phyloP scores from a whole-genome alignment of 2,329 filamentous ascomycete species.

The Colletotrichum liaoningense region DNA sequence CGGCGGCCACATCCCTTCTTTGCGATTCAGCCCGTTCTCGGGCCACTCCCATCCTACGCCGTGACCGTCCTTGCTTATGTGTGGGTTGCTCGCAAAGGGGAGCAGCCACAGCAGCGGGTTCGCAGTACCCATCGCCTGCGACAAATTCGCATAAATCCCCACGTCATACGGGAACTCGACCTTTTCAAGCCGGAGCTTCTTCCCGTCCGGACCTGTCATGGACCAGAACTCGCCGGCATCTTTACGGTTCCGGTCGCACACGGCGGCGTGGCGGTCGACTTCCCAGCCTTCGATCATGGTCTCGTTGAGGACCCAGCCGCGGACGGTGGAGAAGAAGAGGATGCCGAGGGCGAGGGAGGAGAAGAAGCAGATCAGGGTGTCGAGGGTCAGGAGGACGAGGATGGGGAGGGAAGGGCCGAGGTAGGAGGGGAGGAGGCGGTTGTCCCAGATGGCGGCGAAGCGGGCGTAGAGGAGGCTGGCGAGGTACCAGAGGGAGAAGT shows the following conservation, averaged over 20 bases:
- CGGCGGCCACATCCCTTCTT: slow-evolving; percentile 71
- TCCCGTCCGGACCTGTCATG: slow-evolving; percentile 50
- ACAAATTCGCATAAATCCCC: slow-evolving; percentile 79
- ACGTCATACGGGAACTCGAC: slow-evolving; percentile 88
- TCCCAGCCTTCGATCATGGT: slow-evolving; percentile 89
- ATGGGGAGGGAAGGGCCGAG: slow-evolving; percentile 73
- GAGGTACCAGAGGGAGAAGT: slow-evolving; percentile 72
- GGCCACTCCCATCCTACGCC: slow-evolving; percentile 71
- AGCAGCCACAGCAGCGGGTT: slow-evolving; percentile 77
- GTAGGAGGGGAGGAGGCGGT: slow-evolving; percentile 77
- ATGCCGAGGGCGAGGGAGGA: slow-evolving; percentile 72
- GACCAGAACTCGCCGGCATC: slow-evolving; percentile 56
- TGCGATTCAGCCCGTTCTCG: slow-evolving; percentile 82
- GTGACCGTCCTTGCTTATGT: slow-evolving; percentile 49
- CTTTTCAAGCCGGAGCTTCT: slow-evolving; percentile 63
- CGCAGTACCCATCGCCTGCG: slow-evolving; percentile 78
- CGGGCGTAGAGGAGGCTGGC: slow-evolving; percentile 70
- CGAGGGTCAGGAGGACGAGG: slow-evolving; percentile 70
- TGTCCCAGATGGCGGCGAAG: slow-evolving; percentile 69
- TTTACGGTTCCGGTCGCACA: slow-evolving; percentile 58
- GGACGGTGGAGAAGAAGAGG: slow-evolving; percentile 71
- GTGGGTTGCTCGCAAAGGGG: slow-evolving; percentile 69
- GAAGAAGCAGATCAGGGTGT: slow-evolving; percentile 68
- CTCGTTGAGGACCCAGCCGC: slow-evolving; percentile 73
- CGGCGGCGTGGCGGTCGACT: slow-evolving; percentile 70